Base-by-base conservation (phyloP, 2,329 filamentous ascomycete genomes). In the Fusarium solani-melongenae region DNA sequence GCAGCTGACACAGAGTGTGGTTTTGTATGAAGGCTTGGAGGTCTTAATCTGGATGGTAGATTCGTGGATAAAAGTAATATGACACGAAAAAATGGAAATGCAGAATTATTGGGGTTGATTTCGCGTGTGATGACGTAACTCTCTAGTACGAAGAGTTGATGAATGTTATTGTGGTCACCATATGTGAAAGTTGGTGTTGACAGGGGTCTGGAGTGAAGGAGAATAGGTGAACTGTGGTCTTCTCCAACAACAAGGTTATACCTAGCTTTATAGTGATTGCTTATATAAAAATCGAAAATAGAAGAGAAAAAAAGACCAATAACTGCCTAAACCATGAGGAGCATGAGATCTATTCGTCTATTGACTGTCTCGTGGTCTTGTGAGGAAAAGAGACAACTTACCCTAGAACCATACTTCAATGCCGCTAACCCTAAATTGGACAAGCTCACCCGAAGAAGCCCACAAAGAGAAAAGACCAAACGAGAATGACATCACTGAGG, bases 251-350 rank as follows among this genome's bases (percentile, higher is more conserved):
- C 22, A 15, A 44, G 12, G 12, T 5, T 44, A 12, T 15, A 22
- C 20, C 5, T 15, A 7, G 1, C 12, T 9, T 15, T 24, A 2
- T 5, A 0, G 3, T 24, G 2, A 15, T 1, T 5, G 3, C 15
- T 15, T 3, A 17, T 14, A 1, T 0, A 15, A 24, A 15, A 5
- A 3, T 9, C 2, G 3, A 22, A 9, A 24, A 10, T 14, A 2
- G 4, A 5, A 24, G 5, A 15, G 8, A 3, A 46, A 1, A 15
- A 9, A 2, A 5, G 7, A 5, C 4, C 9, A 1, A 24, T 46
- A 24, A 24, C 7, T 10, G 8, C 5, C 22, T 17, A 5, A 24
- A 1, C 5, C 22, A 46, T 1, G 1, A 46, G 4, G 11, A 27
- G 14, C 22, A 27, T 10, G 41, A 46, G 14, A 27, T 46, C 4